phyloP scores from a whole-genome alignment of 2,329 filamentous ascomycete species.

The Sclerotinia nivalis region DNA sequence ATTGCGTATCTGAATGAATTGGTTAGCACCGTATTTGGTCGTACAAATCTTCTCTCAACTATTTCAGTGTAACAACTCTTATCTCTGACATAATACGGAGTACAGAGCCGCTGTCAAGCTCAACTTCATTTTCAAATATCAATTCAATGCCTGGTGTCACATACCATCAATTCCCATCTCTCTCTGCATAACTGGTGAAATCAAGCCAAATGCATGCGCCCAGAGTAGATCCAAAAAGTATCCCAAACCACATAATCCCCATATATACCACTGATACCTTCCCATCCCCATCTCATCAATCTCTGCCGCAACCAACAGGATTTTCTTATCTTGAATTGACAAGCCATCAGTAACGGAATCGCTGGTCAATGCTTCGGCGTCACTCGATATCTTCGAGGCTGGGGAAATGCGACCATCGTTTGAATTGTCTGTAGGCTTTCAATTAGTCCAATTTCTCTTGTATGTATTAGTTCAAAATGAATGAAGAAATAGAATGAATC shows the following conservation, averaged over 20 bases:
- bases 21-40: constrained; percentile 4
- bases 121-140: not conserved
- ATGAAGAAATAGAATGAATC: not conserved
- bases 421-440: not conserved
- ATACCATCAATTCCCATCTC: constrained; percentile 31
- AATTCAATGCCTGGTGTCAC: not conserved
- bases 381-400: not conserved
- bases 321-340: constrained; percentile 28
- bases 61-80: not conserved
- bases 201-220: constrained; percentile 35
- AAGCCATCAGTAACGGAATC: constrained; percentile 1
- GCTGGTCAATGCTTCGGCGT: not conserved
- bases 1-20: constrained; percentile 23
- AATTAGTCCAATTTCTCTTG: not conserved
- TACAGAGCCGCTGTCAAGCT: not conserved
- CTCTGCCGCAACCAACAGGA: constrained; percentile 28
- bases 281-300: constrained; percentile 35
- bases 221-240: constrained; percentile 38
- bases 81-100: not conserved
- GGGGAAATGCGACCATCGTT: not conserved
- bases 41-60: not conserved
- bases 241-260: constrained; percentile 35
- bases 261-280: constrained; percentile 38
- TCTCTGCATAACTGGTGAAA: constrained; percentile 32
- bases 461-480: not conserved